Conservation (phyloP, 306 rosid species). For the Vigna mungo region DNA sequence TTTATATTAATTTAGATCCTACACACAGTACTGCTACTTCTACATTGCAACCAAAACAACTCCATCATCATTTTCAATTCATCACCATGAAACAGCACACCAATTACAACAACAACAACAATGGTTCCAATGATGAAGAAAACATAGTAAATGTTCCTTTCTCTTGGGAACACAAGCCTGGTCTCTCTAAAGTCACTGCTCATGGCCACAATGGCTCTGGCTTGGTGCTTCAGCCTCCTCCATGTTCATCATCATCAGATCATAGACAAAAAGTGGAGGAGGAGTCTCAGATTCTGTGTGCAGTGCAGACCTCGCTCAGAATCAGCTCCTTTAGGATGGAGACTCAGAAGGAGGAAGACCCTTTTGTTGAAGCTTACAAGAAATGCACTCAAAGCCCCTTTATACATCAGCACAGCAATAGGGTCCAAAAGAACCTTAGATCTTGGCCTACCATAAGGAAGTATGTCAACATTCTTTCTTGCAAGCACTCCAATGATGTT, state of each 20-base stretch:
- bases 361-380: conserved; percentile 62
- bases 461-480: conserved; percentile 40
- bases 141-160: conserved; percentile 52
- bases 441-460: conserved; percentile 43
- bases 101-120: conserved; percentile 27
- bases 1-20: conserved; percentile 15
- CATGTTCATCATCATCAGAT: conserved; percentile 36
- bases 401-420: background rate
- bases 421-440: conserved; percentile 19
- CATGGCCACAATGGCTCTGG: conserved; percentile 7
- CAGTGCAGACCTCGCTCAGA: conserved; percentile 23
- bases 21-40: background rate
- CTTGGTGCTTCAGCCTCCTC: conserved; percentile 53
- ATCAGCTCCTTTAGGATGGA: conserved; percentile 31
- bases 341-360: conserved; percentile 53
- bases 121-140: conserved; percentile 23
- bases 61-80: background rate
- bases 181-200: conserved; percentile 50
- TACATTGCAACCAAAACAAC: conserved; percentile 18
- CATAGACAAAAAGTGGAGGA: conserved; percentile 10
- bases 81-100: conserved; percentile 36
- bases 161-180: conserved; percentile 69
- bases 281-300: conserved; percentile 17
- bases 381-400: conserved; percentile 57
- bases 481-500: conserved; percentile 47